Evolutionary conservation across 192 early-diverging fungal genomes (phyloP).

Genomic region (Rhizophagus clarus): DNA sequence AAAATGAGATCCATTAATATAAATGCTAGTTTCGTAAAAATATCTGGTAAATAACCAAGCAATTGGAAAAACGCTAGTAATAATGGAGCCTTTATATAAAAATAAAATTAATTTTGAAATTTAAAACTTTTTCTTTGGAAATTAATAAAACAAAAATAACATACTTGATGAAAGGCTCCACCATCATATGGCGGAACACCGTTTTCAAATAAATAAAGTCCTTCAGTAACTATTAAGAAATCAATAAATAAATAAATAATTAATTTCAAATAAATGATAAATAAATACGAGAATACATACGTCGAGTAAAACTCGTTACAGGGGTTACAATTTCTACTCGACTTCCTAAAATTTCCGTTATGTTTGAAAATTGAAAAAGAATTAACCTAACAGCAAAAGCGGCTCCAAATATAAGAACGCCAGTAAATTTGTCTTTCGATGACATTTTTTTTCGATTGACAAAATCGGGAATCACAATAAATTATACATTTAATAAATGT

Average conservation of each 20-base stretch:
- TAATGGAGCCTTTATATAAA: constrained; percentile 61
- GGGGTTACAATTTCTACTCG: constrained; percentile 86
- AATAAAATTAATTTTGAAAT: background rate
- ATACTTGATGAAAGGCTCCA: constrained; percentile 87
- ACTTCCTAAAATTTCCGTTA: constrained; percentile 48
- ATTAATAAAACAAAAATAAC: background rate
- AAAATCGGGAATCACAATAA: background rate
- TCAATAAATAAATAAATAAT: constrained; percentile 24
- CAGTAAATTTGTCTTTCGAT: background rate
- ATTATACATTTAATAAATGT: too few species aligned
- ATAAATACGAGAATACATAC: constrained; percentile 43
- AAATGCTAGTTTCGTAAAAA: constrained; percentile 58
- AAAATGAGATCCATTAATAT: constrained; percentile 64
- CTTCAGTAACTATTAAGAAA: constrained; percentile 69
- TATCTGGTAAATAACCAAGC: constrained; percentile 54
- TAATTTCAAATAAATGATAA: background rate
- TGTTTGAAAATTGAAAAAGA: constrained; percentile 49
- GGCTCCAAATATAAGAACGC: constrained; percentile 30
- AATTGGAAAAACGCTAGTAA: constrained; percentile 73
- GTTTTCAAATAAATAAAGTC: constrained; percentile 73
- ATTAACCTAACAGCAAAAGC: constrained; percentile 48
- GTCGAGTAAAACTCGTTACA: constrained; percentile 82
- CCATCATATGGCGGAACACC: constrained; percentile 86
- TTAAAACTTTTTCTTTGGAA: background rate
- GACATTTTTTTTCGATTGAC: background rate